Evolutionary conservation across 2,329 filamentous ascomycete species (phyloP), one percentile per base, ranked within the genome.

Genomic region (Fusarium cyanostomum): DNA sequence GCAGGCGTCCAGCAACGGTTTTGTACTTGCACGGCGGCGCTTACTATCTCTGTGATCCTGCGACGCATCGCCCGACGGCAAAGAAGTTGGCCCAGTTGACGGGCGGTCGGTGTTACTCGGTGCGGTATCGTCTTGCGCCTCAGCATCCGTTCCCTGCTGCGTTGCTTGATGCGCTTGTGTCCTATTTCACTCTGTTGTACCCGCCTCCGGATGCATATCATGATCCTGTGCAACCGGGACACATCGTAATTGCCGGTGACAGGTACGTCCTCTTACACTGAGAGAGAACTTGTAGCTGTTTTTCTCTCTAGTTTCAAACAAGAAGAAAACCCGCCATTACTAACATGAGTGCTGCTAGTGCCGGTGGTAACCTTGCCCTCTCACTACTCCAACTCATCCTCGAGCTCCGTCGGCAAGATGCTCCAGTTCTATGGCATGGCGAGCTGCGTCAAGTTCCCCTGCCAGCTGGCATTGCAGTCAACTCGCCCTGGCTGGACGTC

Each of bases 21-120:
- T 78, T 94, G 16, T 93, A 92, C 74, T 84, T 94, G 68, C 90
- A 94, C 74, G 90, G 91, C 60, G 92, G 91, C 50, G 91, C 88
- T 5, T 91, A 90, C 77, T 92, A 82, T 64, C 82, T 92, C 26
- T 82, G 89, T 69, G 91, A 94, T 68, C 91, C 91, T 13, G 76
- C 82, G 2, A 88, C 86, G 0, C 88, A 92, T 70, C 85, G 92
- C 3, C 73, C 79, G 0, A 76, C 83, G 1, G 82, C 81, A 15
- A 84, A 84, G 56, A 84, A 82, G 48, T 77, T 94, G 12, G 89
- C 90, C 18, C 87, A 88, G 71, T 73, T 88, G 54, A 89, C 86
- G 0, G 84, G 85, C 21, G 90, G 91, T 3, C 82, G 89, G 7
- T 87, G 87, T 34, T 91, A 91, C 76, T 88, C 84, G 27, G 87